Evolutionary conservation across 2,329 filamentous ascomycete species (phyloP), one percentile per base, ranked within the genome.

Genomic region (Colletotrichum sp.): DNA sequence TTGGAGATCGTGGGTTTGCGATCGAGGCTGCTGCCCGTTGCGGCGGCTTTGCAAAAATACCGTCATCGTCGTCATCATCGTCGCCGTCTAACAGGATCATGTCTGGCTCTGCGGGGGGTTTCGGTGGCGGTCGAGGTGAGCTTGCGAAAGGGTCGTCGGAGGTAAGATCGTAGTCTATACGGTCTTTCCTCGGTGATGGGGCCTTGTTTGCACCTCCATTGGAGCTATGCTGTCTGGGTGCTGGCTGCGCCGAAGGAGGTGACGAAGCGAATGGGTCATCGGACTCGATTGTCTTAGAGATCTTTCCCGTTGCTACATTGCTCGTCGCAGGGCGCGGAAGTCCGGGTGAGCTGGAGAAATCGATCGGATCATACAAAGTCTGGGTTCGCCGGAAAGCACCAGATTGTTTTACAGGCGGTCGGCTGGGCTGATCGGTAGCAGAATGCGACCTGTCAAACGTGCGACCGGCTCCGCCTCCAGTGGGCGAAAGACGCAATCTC

Each of bases 271-370:
- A 81, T n/a, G 77, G 71, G 30, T 82, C 77, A 28, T 67, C 64
- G 12, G 32, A 28, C 18, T 28, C 12, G 28, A 28, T 64, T 26
- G n/a, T 39, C 10, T 64, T 34, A 64, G 62, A 44, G 5, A 64
- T 26, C 26, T 57, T 44, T n/a, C 18, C 18, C n/a, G 24, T 15
- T n/a, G 55, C n/a, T 4, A 7, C 24, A 13, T 30, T 26, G 60
- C n/a, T 64, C 8, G 55, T 24, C 5, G 24, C 2, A 16, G 48
- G 0, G n/a, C 44, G 44, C 8, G 39, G 16, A 12, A 75, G n/a
- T 3, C 36, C 79, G 8, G 84, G 81, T 0, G 85, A 85, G 71
- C 85, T 87, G 0, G 84, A 84, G 4, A 84, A 80, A 28, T 86
- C 84, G 9, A 87, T 87, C 6, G 79, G 79, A 13, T 81, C 80